Evolutionary conservation across 345 rosid species (phyloP).

Genomic region (Eucalyptus dawsonii): DNA sequence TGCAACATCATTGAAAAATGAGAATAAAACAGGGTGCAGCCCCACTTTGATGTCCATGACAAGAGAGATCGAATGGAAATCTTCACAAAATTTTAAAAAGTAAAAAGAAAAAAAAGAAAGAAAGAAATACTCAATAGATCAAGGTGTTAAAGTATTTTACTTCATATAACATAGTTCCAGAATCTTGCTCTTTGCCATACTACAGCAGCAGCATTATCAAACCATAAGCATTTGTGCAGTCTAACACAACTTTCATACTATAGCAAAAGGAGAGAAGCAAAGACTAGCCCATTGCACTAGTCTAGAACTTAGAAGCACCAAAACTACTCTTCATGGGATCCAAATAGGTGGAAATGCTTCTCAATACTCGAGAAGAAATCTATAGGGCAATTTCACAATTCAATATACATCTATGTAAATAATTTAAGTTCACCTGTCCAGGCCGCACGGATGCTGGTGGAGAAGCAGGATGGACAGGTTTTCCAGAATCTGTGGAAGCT

Average conservation of each 20-base stretch:
- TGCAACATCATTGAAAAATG: neutral
- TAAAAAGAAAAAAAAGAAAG: neutral
- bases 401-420: neutral
- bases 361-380: neutral
- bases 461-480: conserved; percentile 37
- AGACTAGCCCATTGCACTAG: neutral
- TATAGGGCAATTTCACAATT: neutral
- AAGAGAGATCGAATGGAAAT: neutral
- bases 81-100: neutral
- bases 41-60: neutral
- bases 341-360: neutral
- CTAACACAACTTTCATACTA: neutral
- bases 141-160: neutral
- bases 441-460: conserved; percentile 74
- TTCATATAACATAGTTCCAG: neutral
- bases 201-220: neutral
- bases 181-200: neutral
- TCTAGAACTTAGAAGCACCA: neutral
- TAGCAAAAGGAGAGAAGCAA: neutral
- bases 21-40: neutral
- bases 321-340: neutral
- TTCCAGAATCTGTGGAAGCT: conserved; percentile 47
- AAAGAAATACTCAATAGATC: neutral
- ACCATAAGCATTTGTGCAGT: neutral
- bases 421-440: conserved; percentile 59